Percentiles rank a stretch among this genome's conserved stretches.
phyloP scores from a whole-genome alignment of 768 basidiomycete genomes.

The Mycena galopus region DNA sequence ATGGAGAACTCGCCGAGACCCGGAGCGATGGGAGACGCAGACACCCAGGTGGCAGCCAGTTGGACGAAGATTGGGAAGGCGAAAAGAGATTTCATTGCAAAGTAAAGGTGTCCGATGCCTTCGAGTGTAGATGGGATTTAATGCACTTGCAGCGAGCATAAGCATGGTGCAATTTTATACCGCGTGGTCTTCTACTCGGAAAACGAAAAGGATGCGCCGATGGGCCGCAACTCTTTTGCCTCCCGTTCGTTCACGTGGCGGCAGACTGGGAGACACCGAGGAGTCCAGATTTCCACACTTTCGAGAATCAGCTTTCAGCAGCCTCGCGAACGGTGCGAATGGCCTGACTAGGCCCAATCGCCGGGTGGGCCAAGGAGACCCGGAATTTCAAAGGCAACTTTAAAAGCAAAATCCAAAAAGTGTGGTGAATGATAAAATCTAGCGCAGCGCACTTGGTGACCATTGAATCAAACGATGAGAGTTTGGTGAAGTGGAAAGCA shows the following conservation, averaged over 20 bases:
- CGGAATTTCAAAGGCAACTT: no score
- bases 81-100: background rate
- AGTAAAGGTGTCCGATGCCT: background rate
- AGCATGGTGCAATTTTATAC: background rate
- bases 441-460: no score
- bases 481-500: no score
- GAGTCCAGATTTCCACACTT: background rate
- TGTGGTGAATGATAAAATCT: no score
- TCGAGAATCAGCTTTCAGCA: background rate
- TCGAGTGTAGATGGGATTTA: background rate
- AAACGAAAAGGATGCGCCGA: background rate
- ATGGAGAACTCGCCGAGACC: background rate
- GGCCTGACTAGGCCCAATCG: no score
- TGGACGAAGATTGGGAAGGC: background rate
- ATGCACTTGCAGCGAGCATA: background rate
- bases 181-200: background rate
- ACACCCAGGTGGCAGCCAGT: background rate
- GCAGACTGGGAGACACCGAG: background rate
- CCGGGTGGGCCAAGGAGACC: no score
- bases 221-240: background rate
- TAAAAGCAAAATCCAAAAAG: no score
- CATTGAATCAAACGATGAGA: no score
- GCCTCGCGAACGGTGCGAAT: no score
- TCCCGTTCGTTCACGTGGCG: background rate
- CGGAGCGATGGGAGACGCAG: background rate